Evolutionary conservation across 1,284 basidiomycete species (phyloP).

Genomic region (Bjerkandera adusta): DNA sequence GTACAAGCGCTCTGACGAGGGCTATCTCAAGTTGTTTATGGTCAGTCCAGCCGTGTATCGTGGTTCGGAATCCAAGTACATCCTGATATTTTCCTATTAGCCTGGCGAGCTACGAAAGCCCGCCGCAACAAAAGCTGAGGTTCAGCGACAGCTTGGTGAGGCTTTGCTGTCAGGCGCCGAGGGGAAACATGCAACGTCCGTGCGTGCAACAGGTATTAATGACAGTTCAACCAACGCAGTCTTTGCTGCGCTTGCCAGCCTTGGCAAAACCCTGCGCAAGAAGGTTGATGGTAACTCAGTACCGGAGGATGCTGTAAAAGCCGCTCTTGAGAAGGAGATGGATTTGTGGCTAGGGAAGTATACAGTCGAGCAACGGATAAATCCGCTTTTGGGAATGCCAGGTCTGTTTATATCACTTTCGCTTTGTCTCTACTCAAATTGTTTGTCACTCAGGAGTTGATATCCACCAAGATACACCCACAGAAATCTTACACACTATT

Average conservation of each 20-base stretch:
- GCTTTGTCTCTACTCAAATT: not conserved
- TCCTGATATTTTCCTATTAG: constrained; percentile 7
- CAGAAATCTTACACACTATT: constrained; percentile 31
- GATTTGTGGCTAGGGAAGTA: not conserved
- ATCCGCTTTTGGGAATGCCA: constrained; percentile 10
- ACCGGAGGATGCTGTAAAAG: not conserved
- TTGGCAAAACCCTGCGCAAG: constrained; percentile 11
- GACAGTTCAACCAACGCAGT: constrained; percentile 9
- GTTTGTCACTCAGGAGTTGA: constrained; percentile 16
- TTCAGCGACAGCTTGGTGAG: constrained; percentile 14
- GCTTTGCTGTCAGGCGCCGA: constrained; percentile 1
- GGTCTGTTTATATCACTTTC: constrained; percentile 6
- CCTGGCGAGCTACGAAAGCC: constrained; percentile 10
- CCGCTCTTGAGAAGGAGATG: constrained; percentile 3
- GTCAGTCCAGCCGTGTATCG: constrained; percentile 13
- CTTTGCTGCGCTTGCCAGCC: constrained; percentile 9
- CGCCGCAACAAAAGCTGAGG: not conserved
- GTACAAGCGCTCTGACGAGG: constrained; percentile 22
- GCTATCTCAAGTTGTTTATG: constrained; percentile 20
- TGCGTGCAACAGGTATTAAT: constrained; percentile 2
- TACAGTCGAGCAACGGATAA: constrained; percentile 1
- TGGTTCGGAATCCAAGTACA: not conserved
- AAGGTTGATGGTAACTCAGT: not conserved
- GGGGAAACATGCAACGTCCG: not conserved
- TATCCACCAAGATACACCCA: constrained; percentile 29